These are phyloP conservation scores for Aquilaria agallochum DNA, from an alignment of 441 rosid genomes.

Conservation along the genomic window DNA sequence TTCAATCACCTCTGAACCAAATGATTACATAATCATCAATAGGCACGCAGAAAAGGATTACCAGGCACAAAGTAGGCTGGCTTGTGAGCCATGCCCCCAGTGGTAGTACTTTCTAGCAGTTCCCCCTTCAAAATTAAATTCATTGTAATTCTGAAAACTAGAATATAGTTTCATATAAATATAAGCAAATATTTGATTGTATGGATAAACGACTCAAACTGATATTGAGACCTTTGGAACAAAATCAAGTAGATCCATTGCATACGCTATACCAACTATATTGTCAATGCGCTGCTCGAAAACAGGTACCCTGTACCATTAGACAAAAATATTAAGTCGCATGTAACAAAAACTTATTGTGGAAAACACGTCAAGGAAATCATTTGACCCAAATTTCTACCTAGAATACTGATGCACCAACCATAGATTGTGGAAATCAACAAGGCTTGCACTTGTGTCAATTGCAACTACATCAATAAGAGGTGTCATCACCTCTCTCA, in stretches of 20 bases:
- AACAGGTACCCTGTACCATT: slow-evolving; percentile 82
- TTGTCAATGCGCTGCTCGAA: slow-evolving; percentile 99
- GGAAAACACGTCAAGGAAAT: background rate
- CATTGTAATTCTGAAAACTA: slow-evolving; percentile 39
- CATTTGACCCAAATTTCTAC: slow-evolving; percentile 25
- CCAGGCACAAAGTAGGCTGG: slow-evolving; percentile 99
- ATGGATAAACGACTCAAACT: background rate
- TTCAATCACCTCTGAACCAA: too few species aligned
- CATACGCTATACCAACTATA: slow-evolving; percentile 96
- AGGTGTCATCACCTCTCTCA: slow-evolving; percentile 98
- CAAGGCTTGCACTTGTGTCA: slow-evolving; percentile 68
- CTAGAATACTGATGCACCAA: slow-evolving; percentile 96
- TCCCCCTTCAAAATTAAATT: slow-evolving; percentile 94
- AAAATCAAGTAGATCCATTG: slow-evolving; percentile 96
- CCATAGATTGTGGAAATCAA: slow-evolving; percentile 87
- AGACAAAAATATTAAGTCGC: slow-evolving; percentile 19
- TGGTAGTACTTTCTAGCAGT: slow-evolving; percentile 72
- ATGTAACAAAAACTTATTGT: background rate
- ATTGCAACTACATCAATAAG: slow-evolving; percentile 96
- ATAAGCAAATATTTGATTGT: slow-evolving; percentile 18
- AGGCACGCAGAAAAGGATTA: slow-evolving; percentile 23
- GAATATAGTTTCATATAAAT: slow-evolving; percentile 28
- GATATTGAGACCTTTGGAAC: slow-evolving; percentile 73
- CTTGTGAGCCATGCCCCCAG: slow-evolving; percentile 97
- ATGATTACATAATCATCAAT: too few species aligned